Base-by-base conservation (phyloP, 305 asterid species). In the Solanum hybrid region DNA sequence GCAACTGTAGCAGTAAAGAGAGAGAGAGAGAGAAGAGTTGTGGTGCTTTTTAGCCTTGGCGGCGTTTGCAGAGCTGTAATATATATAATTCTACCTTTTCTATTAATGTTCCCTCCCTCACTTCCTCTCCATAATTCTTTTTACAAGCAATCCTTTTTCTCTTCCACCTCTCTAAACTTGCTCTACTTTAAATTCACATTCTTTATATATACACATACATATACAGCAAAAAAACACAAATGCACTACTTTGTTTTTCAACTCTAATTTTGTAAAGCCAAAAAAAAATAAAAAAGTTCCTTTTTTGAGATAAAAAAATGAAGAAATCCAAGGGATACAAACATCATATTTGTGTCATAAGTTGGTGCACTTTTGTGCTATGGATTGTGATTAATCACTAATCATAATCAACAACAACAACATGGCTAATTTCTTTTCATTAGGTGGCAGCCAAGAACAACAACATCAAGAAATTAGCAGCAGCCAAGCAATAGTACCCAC, bases 381-480 rank as follows among this genome's bases (percentile, higher is more conserved):
- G 87, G 75, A 84, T 45, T 82, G 6, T 42, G 35, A 60, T 60
- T 22, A 60, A 60, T 60, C 71, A 60, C 26, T 60, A 60, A 60
- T 60, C 71, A 60, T 19, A 60, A 60, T 60, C 71, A 60, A 60
- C 12, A 60, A 19, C 26, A 60, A 60, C 26, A 60, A 19, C n/a
- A 60, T 97, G 99, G 98, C 99, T 86, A 95, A 94, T 76, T 96
- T 97, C 87, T 96, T 97, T 93, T 95, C 99, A n/a, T 93, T 97
- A 95, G 96, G 96, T 34, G 94, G 84, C 26, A 34, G 82, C 64
- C 89, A 89, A 22, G 42, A 87, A 22, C 92, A 92, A 60, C 95
- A 91, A 31, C 92, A 92, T 34, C 95, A 91, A 31, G 93, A 89
- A 26, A 91, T 91, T 92, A 91, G 91, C 86, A 90, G 89, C 73